Percentiles rank a stretch among this genome's conserved stretches.
Evolutionary conservation across 1,284 basidiomycete species (phyloP).

Genomic region (Ceratobasidium sp.): DNA sequence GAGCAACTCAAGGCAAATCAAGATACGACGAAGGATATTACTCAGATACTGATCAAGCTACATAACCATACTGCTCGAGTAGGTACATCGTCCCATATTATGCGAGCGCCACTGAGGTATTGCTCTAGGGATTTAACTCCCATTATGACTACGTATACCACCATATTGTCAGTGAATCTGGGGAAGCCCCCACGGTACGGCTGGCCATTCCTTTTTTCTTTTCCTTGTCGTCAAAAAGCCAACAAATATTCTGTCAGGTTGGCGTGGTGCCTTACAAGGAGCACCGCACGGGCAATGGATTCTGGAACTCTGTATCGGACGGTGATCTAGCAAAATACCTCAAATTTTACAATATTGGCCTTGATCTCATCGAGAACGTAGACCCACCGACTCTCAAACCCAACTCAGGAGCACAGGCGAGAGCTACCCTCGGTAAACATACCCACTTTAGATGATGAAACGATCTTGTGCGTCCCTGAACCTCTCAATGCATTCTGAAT

Average conservation of each 20-base stretch:
- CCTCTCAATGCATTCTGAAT: too few relatives aligned
- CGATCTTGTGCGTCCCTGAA: too few relatives aligned
- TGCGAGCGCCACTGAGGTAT: too few relatives aligned
- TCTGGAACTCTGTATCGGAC: not conserved
- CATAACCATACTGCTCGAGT: not conserved
- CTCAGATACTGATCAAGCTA: not conserved
- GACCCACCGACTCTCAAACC: not conserved
- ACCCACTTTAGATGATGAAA: too few relatives aligned
- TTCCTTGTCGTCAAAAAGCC: not conserved
- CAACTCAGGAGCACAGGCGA: not conserved
- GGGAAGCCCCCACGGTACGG: not conserved
- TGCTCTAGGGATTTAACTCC: not conserved
- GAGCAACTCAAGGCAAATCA: too few relatives aligned
- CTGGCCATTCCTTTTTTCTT: not conserved
- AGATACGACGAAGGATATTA: not conserved
- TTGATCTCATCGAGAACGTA: not conserved
- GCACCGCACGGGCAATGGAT: too few relatives aligned
- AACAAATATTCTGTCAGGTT: not conserved
- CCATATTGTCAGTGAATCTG: not conserved
- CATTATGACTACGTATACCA: not conserved
- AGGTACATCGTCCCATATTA: not conserved
- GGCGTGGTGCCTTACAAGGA: not conserved
- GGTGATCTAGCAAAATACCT: slow-evolving; percentile 12
- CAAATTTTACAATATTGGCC: slow-evolving; percentile 16
- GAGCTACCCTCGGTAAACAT: not conserved